These are phyloP conservation scores for Alternaria viburni DNA, from an alignment of 2,329 filamentous ascomycete species.

Conservation along the genomic window DNA sequence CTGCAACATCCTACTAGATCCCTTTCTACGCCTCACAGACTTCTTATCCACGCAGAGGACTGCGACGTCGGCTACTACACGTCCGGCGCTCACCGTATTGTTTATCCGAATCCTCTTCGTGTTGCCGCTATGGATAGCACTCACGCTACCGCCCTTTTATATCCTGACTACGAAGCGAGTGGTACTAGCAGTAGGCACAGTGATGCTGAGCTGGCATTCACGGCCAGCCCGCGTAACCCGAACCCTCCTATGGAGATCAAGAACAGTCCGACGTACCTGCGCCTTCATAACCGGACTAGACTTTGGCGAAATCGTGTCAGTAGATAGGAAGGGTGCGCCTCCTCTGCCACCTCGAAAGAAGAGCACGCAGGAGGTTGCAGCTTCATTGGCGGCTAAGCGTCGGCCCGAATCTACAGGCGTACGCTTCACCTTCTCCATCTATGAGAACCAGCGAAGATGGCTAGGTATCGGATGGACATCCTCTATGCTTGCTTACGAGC, in stretches of 20 bases:
- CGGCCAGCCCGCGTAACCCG: slow-evolving; percentile 83
- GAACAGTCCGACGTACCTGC: slow-evolving; percentile 71
- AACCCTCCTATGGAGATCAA: slow-evolving; percentile 88
- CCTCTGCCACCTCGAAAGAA: slow-evolving; percentile 53
- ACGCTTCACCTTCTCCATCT: slow-evolving; percentile 94
- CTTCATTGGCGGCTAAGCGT: slow-evolving; percentile 50
- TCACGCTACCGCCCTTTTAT: slow-evolving; percentile 82
- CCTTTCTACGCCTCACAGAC: slow-evolving; percentile 85
- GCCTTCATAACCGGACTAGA: slow-evolving; percentile 80
- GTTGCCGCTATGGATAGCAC: slow-evolving; percentile 83
- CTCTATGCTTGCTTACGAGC: slow-evolving; percentile 87
- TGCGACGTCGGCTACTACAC: slow-evolving; percentile 87
- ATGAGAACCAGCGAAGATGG: slow-evolving; percentile 96
- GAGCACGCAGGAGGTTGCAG: slow-evolving; percentile 56
- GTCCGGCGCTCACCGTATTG: slow-evolving; percentile 85
- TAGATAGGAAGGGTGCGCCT: slow-evolving; percentile 41
- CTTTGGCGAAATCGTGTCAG: slow-evolving; percentile 60
- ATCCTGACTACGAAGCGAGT: slow-evolving; percentile 88
- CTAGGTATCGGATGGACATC: slow-evolving; percentile 94
- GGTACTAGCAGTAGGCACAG: slow-evolving; percentile 82
- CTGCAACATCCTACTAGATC: slow-evolving; percentile 91
- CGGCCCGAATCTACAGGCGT: slow-evolving; percentile 71
- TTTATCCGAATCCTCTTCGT: slow-evolving; percentile 88
- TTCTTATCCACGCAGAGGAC: slow-evolving; percentile 91
- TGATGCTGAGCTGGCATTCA: slow-evolving; percentile 91